A percentile compares a stretch with the other conserved stretches of the same genome.
Evolutionary conservation across 371 early-diverging fungal species (phyloP).

Genomic region (Polyrhizophydium stewartii): DNA sequence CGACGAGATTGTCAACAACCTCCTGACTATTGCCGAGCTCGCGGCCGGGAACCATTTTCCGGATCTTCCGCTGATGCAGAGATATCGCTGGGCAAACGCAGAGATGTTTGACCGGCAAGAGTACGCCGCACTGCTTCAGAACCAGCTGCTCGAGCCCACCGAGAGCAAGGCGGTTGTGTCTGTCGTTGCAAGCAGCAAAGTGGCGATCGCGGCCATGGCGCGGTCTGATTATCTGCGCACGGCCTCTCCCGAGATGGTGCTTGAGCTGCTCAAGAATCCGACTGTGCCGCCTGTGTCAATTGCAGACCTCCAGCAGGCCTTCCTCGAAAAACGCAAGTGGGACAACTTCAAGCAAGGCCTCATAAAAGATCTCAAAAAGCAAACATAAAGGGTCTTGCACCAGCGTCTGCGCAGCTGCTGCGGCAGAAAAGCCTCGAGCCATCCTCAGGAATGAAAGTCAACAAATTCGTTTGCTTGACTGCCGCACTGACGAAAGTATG

Average conservation of each 20-base stretch:
- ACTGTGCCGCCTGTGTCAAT: constrained; percentile 14
- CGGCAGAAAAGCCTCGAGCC: too few relatives aligned
- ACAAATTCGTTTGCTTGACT: too few relatives aligned
- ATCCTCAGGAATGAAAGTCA: too few relatives aligned
- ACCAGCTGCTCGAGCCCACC: not conserved
- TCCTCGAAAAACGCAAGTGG: constrained; percentile 18
- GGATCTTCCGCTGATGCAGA: constrained; percentile 10
- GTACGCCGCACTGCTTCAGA: not conserved
- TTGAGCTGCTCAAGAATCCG: constrained; percentile 9
- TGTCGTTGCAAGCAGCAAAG: constrained; percentile 16
- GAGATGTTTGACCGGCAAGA: not conserved
- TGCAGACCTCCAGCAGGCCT: constrained; percentile 15
- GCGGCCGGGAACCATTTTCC: constrained; percentile 25
- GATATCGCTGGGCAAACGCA: not conserved
- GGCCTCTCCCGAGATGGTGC: constrained; percentile 21
- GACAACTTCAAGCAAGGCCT: constrained; percentile 14
- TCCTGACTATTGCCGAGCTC: constrained; percentile 22
- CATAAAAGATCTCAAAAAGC: not conserved
- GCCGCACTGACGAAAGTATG: too few relatives aligned
- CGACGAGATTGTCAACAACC: constrained; percentile 21
- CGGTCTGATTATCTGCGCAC: constrained; percentile 16
- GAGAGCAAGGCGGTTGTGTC: constrained; percentile 18
- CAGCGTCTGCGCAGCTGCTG: too few relatives aligned
- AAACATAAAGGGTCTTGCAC: not conserved
- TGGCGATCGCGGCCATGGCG: constrained; percentile 22